Percentiles rank a stretch among this genome's conserved stretches.
phyloP scores from a whole-genome alignment of 129 eudicot genomes.

The Dittrichia graveolens region DNA sequence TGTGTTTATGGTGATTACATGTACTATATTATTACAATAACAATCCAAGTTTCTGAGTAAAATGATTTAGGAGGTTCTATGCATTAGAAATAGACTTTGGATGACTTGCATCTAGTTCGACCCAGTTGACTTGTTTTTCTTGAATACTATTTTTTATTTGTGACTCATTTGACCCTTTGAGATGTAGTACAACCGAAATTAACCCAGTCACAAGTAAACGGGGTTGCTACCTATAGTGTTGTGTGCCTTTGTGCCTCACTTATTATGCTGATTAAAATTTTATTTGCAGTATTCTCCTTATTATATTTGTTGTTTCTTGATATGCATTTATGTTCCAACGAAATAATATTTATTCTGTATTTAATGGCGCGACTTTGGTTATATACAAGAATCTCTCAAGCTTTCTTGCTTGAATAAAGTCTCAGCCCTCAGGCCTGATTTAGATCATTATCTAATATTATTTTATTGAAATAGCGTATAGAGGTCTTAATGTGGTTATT shows the following conservation, averaged over 20 bases:
- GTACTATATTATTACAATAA: neutral
- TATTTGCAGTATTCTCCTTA: neutral
- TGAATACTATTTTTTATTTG: neutral
- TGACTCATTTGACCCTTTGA: neutral
- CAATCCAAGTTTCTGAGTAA: neutral
- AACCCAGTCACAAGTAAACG: neutral
- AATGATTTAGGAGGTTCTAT: neutral
- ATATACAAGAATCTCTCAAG: neutral
- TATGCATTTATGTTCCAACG: slow-evolving; percentile 9
- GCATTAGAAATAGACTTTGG: too few relatives aligned
- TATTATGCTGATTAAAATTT: neutral
- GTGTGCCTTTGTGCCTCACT: neutral
- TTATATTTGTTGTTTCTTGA: neutral
- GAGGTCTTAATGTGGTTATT: too few relatives aligned
- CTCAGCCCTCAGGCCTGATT: neutral
- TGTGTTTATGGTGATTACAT: neutral
- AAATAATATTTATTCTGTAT: neutral
- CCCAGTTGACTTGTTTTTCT: too few relatives aligned
- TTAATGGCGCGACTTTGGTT: neutral
- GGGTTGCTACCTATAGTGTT: slow-evolving; percentile 4
- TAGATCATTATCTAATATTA: neutral
- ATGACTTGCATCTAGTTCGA: too few relatives aligned
- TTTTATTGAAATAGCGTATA: neutral
- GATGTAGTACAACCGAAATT: neutral
- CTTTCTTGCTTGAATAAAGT: slow-evolving; percentile 3